Evolutionary conservation across 2,329 filamentous ascomycete genomes (phyloP), one percentile per base, ranked within the genome.

Genomic region (Colletotrichum australisinense): DNA sequence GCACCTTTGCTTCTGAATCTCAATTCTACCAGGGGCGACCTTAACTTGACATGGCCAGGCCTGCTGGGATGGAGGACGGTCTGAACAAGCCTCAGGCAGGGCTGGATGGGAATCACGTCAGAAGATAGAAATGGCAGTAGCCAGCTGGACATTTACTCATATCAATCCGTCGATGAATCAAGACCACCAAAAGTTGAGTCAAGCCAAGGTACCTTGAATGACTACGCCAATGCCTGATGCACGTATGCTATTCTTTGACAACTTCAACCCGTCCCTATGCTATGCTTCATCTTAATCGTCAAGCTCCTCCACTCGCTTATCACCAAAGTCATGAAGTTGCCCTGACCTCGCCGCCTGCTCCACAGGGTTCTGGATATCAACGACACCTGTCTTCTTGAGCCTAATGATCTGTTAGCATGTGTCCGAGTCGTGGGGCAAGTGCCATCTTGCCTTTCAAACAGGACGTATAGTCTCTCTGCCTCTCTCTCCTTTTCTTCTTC

Each of bases 401-500:
- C 88, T 89, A 63, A 38, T 57, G 11, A 9, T 26, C 6, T 8
- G 60, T 76, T 65, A 76, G 74, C 53, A 32, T 55, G 12, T 22
- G 16, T 7, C 60, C 30, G 11, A 24, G 26, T 7, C 1, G 35
- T 22, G 24, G 26, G 1, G 16, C 30, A 6, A 19, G 26, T 9
- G n/a, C 14, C 16, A 49, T 76, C 84, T 75, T 84, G 93, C 93
- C 94, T 89, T 83, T 98, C 95, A 83, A 98, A 98, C 3, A 98
- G 85, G 14, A 98, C 95, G 84, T 97, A 98, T 1, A 98, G 83
- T 69, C 91, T 90, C 82, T 98, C 96, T 0, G 95, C 96, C 80
- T 99, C 97, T 71, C 94, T 88, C 81, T 98, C 94, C 82, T 96
- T 98, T 84, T 98, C 96, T 76, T 95, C 95, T 59, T 94, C 87